A percentile compares a stretch with the other conserved stretches of the same genome.
These are phyloP conservation scores for Candida palmyrensis DNA, from an alignment of 805 yeast genomes.

Conservation along the genomic window DNA sequence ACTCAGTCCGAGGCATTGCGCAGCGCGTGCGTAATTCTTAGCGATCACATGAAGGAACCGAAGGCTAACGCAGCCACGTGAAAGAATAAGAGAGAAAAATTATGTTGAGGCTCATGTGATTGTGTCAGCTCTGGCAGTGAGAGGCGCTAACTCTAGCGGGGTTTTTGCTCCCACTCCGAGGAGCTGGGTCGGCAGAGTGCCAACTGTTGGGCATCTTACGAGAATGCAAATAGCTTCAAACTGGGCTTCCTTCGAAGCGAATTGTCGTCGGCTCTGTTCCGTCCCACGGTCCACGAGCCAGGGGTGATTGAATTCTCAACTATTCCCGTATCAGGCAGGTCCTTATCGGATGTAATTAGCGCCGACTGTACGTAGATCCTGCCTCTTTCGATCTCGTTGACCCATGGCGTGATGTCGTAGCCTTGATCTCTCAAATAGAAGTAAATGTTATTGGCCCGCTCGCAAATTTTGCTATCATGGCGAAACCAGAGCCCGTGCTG, in stretches of 20 bases:
- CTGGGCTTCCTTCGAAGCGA: slow-evolving; percentile 2
- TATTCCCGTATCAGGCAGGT: background rate
- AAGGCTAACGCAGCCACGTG: too few relatives aligned
- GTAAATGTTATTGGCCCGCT: slow-evolving; percentile 19
- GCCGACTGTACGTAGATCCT: slow-evolving; percentile 6
- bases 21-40: too few relatives aligned
- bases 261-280: too few relatives aligned
- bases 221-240: background rate
- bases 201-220: too few relatives aligned
- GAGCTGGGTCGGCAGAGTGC: too few relatives aligned
- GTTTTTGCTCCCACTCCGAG: too few relatives aligned
- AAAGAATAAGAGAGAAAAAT: too few relatives aligned
- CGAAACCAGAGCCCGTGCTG: slow-evolving; percentile 31
- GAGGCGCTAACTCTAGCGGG: too few relatives aligned
- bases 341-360: background rate
- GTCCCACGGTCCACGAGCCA: slow-evolving; percentile 5
- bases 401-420: slow-evolving; percentile 9
- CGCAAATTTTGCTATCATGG: slow-evolving; percentile 16
- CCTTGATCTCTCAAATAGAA: slow-evolving; percentile 9
- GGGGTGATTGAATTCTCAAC: slow-evolving; percentile 1
- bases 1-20: too few relatives aligned
- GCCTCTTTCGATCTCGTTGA: slow-evolving; percentile 10
- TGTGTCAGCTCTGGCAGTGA: too few relatives aligned
- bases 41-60: too few relatives aligned
- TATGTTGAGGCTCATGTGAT: too few relatives aligned